Evolutionary conservation across 805 yeast species (phyloP).

Genomic region (Teunomyces tritomae): DNA sequence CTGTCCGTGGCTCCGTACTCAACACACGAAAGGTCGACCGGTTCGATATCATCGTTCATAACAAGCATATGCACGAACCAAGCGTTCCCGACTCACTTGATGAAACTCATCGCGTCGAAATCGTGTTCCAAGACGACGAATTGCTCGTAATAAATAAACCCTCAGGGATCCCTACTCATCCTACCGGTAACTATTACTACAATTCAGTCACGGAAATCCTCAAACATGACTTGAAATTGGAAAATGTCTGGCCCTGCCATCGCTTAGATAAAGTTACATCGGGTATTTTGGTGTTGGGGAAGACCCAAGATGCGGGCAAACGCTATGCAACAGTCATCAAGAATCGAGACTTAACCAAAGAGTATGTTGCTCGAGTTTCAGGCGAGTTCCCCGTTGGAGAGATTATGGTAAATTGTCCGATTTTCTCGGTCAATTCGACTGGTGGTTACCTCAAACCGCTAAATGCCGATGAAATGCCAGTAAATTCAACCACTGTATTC

Average conservation of each 20-base stretch:
- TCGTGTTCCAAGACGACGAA: slow-evolving; percentile 36
- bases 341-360: slow-evolving; percentile 30
- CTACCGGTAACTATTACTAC: slow-evolving; percentile 42
- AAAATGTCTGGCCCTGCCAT: slow-evolving; percentile 43
- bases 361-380: slow-evolving; percentile 44
- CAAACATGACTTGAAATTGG: slow-evolving; percentile 23
- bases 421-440: slow-evolving; percentile 32
- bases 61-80: slow-evolving; percentile 48
- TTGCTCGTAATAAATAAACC: slow-evolving; percentile 50
- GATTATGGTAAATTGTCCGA: slow-evolving; percentile 36
- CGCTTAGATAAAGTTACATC: slow-evolving; percentile 52
- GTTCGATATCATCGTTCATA: slow-evolving; percentile 19
- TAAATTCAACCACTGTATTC: slow-evolving; percentile 34
- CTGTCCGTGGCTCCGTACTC: slow-evolving; percentile 18
- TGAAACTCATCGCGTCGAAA: slow-evolving; percentile 4
- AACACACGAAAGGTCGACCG: slow-evolving; percentile 5
- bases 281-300: slow-evolving; percentile 47
- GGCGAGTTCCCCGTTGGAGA: slow-evolving; percentile 38
- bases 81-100: slow-evolving; percentile 21
- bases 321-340: slow-evolving; percentile 31
- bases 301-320: slow-evolving; percentile 29
- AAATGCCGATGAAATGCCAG: slow-evolving; percentile 21
- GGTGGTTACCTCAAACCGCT: slow-evolving; percentile 31
- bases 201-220: slow-evolving; percentile 46
- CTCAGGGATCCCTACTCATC: slow-evolving; percentile 54